Evolutionary conservation across 345 rosid species (phyloP).

Genomic region (Camelina laxa): DNA sequence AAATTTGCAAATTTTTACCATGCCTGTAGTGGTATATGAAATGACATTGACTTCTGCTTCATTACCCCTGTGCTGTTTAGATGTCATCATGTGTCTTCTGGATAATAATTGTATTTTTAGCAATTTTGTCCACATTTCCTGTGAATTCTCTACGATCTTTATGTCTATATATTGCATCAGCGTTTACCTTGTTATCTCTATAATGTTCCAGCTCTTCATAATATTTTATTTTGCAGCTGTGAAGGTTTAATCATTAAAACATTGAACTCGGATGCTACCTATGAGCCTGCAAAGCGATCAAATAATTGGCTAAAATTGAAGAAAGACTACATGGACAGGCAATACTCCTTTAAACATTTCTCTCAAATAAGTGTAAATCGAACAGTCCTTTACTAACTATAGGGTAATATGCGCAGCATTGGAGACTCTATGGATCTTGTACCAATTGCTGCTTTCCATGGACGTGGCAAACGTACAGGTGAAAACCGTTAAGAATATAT

Average conservation of each 20-base stretch:
- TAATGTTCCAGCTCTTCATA: conserved; percentile 8
- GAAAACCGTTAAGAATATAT: conserved; percentile 15
- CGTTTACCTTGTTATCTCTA: conserved; percentile 7
- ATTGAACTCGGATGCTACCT: conserved; percentile 86
- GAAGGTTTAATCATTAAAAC: conserved; percentile 98
- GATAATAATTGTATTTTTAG: conserved; percentile 9
- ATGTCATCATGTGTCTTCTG: not conserved
- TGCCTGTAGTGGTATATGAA: conserved; percentile 1
- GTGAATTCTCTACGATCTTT: conserved; percentile 11
- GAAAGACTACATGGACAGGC: conserved; percentile 96
- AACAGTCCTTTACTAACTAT: conserved; percentile 26
- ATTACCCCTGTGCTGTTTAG: not conserved
- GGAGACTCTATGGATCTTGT: conserved; percentile 96
- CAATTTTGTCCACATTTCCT: conserved; percentile 3
- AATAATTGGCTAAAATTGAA: conserved; percentile 92
- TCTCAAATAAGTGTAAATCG: not conserved
- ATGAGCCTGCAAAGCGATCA: conserved; percentile 95
- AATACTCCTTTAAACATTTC: conserved; percentile 13
- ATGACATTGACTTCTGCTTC: not conserved
- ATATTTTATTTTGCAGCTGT: conserved; percentile 63
- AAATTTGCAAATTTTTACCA: not conserved
- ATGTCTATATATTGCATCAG: conserved; percentile 3
- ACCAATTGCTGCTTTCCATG: conserved; percentile 95
- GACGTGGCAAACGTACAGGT: conserved; percentile 97
- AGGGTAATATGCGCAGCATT: conserved; percentile 54